Conservation (phyloP, 169 alveolate genomes). For the Babesia caballi region DNA sequence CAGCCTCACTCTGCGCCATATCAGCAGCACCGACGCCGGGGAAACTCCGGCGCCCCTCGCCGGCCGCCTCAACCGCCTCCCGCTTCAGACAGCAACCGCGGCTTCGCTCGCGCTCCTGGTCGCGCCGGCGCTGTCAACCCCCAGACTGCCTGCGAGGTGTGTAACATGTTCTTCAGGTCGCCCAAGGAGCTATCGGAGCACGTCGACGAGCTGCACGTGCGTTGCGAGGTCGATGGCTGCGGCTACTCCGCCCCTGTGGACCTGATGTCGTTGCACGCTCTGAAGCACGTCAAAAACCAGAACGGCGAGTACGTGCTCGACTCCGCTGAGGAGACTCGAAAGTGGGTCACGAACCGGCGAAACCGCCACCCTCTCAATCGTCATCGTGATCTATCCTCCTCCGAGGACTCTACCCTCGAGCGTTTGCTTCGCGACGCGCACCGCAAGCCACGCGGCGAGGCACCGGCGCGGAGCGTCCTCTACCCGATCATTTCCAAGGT, state of each 20-base stretch:
- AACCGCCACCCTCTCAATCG: slow-evolving; percentile 34
- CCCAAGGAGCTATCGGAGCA: slow-evolving; percentile 56
- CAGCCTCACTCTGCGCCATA: background rate
- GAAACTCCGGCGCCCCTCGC: background rate
- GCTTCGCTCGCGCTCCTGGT: background rate
- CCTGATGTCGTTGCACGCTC: slow-evolving; percentile 65
- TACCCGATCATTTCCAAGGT: slow-evolving; percentile 52
- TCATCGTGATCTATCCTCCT: slow-evolving; percentile 1
- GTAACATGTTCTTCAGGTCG: slow-evolving; percentile 59
- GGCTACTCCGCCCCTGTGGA: slow-evolving; percentile 66
- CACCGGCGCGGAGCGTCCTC: slow-evolving; percentile 15
- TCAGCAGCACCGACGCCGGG: background rate
- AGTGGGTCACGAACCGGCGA: slow-evolving; percentile 53
- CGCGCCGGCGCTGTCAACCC: background rate
- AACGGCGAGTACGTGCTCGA: slow-evolving; percentile 61
- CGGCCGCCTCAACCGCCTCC: slow-evolving; percentile 4
- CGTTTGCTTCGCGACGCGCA: slow-evolving; percentile 36
- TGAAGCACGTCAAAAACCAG: slow-evolving; percentile 65
- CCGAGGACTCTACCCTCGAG: slow-evolving; percentile 32
- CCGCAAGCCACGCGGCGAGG: background rate
- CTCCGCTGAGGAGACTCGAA: slow-evolving; percentile 57
- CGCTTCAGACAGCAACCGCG: background rate
- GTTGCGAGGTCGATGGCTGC: slow-evolving; percentile 71
- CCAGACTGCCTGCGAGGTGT: slow-evolving; percentile 34
- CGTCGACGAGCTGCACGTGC: slow-evolving; percentile 63